These are phyloP conservation scores for Diaporthe citrichinensis DNA, from an alignment of 2,329 filamentous ascomycete genomes.

Conservation along the genomic window DNA sequence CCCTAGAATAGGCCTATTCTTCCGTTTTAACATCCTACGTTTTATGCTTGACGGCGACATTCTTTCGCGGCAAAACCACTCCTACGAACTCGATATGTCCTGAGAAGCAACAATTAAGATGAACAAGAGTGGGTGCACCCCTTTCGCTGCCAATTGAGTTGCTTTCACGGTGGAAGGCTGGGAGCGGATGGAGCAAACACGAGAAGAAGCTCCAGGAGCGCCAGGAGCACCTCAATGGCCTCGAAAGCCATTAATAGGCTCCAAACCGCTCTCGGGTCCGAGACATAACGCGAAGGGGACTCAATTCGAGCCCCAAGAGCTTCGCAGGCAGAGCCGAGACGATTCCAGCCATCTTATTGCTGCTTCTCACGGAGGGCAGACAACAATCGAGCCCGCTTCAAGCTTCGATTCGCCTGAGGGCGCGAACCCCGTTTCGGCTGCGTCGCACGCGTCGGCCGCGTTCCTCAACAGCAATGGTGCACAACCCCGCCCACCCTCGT, in stretches of 20 bases:
- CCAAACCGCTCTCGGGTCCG: neutral
- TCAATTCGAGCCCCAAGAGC: neutral
- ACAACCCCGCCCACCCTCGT: neutral
- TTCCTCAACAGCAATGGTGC: neutral
- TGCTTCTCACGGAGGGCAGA: neutral
- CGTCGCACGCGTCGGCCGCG: conserved; percentile 21
- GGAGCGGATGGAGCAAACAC: conserved; percentile 1
- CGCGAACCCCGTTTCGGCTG: conserved; percentile 15
- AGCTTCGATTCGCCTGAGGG: conserved; percentile 4
- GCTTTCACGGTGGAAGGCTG: neutral
- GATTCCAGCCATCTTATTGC: neutral
- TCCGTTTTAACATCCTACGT: neutral
- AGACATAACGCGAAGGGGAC: neutral
- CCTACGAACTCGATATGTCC: neutral
- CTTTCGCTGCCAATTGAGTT: neutral
- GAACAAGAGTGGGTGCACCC: neutral
- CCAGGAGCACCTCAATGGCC: too few species aligned
- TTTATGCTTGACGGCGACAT: neutral
- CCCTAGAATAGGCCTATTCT: neutral
- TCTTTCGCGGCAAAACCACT: neutral
- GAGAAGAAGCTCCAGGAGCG: neutral
- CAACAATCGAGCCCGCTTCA: neutral
- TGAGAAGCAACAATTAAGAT: neutral
- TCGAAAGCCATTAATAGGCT: neutral
- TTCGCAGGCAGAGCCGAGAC: neutral